Evolutionary conservation across 169 alveolate genomes (phyloP).

Genomic region (Plasmodium sp.): DNA sequence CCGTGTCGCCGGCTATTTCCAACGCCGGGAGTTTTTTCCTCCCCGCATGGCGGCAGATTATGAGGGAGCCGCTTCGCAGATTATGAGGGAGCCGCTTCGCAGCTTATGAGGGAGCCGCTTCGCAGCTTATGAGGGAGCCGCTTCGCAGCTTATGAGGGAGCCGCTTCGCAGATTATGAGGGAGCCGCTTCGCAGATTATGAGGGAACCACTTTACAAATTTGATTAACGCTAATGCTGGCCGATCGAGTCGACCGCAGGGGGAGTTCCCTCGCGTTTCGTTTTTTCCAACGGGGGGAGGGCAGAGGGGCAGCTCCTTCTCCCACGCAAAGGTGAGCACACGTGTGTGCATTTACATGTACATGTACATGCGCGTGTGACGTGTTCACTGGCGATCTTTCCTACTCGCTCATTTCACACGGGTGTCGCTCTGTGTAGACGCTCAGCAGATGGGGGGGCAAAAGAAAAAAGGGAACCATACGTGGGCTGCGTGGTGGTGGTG

Average conservation of each 20-base stretch:
- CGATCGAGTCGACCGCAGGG: not conserved
- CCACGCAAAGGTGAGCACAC: not conserved
- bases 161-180: not conserved
- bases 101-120: no score
- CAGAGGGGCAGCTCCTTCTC: not conserved
- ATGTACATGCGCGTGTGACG: not conserved
- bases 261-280: not conserved
- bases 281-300: not conserved
- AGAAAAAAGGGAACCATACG: not conserved
- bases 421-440: not conserved
- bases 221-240: not conserved
- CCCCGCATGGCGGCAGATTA: not conserved
- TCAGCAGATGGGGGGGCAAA: not conserved
- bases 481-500: not conserved
- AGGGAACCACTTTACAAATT: not conserved
- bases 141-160: not conserved
- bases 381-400: not conserved
- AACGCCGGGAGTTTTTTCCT: not conserved
- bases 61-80: no score
- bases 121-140: not conserved
- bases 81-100: no score
- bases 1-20: not conserved
- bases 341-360: not conserved
- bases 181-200: no score
- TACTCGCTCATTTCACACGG: not conserved